Conservation (phyloP, 2,329 filamentous ascomycete genomes). For the Thelonectria discophora region DNA sequence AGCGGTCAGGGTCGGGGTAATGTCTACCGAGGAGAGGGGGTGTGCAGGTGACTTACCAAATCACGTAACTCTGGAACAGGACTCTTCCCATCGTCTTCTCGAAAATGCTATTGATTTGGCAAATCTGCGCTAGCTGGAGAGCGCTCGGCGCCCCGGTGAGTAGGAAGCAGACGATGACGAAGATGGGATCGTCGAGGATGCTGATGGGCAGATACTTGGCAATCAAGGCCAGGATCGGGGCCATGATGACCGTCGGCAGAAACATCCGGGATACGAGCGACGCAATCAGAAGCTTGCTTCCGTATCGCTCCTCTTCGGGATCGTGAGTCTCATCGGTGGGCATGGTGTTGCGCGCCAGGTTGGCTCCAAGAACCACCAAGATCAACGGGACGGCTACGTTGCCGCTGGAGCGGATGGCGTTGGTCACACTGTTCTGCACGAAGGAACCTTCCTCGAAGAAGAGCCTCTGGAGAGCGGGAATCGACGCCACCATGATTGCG, state of each 20-base stretch:
- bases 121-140: constrained; percentile 95
- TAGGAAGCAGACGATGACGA: constrained; percentile 96
- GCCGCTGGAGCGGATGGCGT: constrained; percentile 84
- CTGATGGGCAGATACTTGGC: constrained; percentile 93
- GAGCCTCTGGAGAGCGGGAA: constrained; percentile 80
- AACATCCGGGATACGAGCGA: constrained; percentile 91
- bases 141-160: constrained; percentile 94
- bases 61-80: constrained; percentile 87
- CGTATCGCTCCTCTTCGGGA: constrained; percentile 73
- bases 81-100: constrained; percentile 93
- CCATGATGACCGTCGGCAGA: constrained; percentile 90
- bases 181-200: constrained; percentile 97
- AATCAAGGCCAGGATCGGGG: constrained; percentile 83
- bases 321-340: constrained; percentile 71
- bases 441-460: constrained; percentile 94
- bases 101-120: constrained; percentile 96
- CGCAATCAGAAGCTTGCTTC: constrained; percentile 83
- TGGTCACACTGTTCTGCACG: constrained; percentile 90
- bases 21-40: constrained; percentile 23
- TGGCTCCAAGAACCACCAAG: constrained; percentile 92
- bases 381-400: constrained; percentile 95
- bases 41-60: constrained; percentile 72
- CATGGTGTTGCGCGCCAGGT: constrained; percentile 90
- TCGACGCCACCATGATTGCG: constrained; percentile 89
- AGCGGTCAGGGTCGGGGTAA: constrained; percentile 33